Conservation (phyloP, 202 grass and related monocot genomes). For the Panicum hallii region DNA sequence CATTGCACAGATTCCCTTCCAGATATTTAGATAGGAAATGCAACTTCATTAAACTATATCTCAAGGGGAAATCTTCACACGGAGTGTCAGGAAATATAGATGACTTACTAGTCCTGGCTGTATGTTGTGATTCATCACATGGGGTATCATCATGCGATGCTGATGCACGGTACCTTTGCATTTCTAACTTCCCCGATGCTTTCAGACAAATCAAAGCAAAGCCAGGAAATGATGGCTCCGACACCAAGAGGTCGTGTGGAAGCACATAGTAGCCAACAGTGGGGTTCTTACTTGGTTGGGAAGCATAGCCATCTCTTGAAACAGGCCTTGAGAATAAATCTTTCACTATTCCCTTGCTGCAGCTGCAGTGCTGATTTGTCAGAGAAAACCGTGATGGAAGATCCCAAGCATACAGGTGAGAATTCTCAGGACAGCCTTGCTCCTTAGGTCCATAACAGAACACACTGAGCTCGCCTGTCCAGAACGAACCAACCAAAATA, state of each 20-base stretch:
- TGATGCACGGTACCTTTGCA: constrained; percentile 64
- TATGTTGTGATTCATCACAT: constrained; percentile 51
- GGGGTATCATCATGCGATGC: constrained; percentile 28
- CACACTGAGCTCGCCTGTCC: constrained; percentile 58
- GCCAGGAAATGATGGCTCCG: constrained; percentile 40
- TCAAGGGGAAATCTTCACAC: constrained; percentile 30
- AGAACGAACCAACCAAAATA: constrained; percentile 81
- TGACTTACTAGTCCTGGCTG: constrained; percentile 40
- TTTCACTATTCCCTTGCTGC: constrained; percentile 53
- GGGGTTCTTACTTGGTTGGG: constrained; percentile 43
- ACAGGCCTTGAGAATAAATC: constrained; percentile 50
- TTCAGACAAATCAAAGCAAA: constrained; percentile 83
- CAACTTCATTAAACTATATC: constrained; percentile 57
- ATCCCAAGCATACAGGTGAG: constrained; percentile 63
- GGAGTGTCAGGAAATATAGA: constrained; percentile 33
- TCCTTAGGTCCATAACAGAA: constrained; percentile 73
- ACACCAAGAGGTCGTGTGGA: constrained; percentile 48
- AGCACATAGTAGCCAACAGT: constrained; percentile 71
- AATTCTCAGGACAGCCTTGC: constrained; percentile 44
- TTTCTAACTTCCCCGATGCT: constrained; percentile 70
- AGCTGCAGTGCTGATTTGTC: constrained; percentile 42
- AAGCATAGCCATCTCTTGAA: constrained; percentile 43
- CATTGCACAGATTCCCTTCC: constrained; percentile 63
- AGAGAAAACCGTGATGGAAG: constrained; percentile 70
- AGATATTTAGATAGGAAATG: constrained; percentile 66